Evolutionary conservation across 2,329 filamentous ascomycete genomes (phyloP), one percentile per base, ranked within the genome.

Genomic region (Colletotrichum magnum): DNA sequence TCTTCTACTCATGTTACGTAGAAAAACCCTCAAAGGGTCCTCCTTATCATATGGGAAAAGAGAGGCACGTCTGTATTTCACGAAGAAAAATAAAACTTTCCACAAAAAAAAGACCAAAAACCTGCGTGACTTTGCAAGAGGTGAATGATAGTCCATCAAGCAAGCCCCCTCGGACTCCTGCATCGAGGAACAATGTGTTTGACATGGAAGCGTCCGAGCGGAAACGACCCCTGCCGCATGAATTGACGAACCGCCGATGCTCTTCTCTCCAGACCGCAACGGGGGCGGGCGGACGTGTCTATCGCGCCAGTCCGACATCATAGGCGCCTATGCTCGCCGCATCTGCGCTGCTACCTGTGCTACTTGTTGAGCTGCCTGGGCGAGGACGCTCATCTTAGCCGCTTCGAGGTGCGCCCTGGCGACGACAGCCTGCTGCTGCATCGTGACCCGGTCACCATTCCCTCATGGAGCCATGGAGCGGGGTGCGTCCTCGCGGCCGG

Each of bases 371-470:
- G 58, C 39, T 61, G 58, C 21, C 7, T 28, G 32, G 28, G 5
- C 7, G 6, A 18, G 21, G 50, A 9, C 6, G 50, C 59, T 45
- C 59, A 62, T 62, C 59, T 62, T 47, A 53, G 36, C 59, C 50
- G 39, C 21, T 53, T 62, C 59, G 26, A 36, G 59, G 13, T 36
- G n/a, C 12, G 18, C 24, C 28, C 28, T 32, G 28, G 28, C 28
- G 28, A 24, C 12, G 39, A 62, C 39, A 24, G 47, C 36, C 21
- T 45, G 39, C 39, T 47, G 39, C 26, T 43, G 50, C 50, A 43
- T 45, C 28, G 43, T 26, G 39, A 28, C 6, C 54, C 26, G 24
- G 18, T 47, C 26, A 12, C 21, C 13, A 18, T 36, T 24, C 16
- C 32, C 41, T 18, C 45, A 15, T 13, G 13, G 45, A 45, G 24